These are phyloP conservation scores for Bryoerythrophyllum caledonicum DNA, from an alignment of 225 moss, liverwort and hornwort species.

Conservation along the genomic window DNA sequence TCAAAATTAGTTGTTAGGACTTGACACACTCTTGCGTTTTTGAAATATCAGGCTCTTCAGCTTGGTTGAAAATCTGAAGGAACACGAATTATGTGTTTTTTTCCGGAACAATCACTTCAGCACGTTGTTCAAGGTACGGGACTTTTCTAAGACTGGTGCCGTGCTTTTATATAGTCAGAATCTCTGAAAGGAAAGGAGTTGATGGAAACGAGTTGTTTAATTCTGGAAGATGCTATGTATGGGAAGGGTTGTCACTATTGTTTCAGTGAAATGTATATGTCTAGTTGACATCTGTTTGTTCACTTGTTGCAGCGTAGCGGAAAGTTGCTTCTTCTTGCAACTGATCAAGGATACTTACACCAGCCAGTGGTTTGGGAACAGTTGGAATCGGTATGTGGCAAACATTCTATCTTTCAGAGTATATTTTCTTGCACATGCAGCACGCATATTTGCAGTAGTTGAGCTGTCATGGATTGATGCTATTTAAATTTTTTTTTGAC, in stretches of 20 bases:
- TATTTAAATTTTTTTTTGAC: not conserved
- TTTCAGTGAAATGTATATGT: conserved; percentile 1
- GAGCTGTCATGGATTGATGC: conserved; percentile 2
- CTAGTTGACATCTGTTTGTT: conserved; percentile 4
- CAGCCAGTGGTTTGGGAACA: conserved; percentile 99
- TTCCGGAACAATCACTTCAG: conserved; percentile 99
- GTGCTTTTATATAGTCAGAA: not conserved
- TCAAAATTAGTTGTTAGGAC: not conserved
- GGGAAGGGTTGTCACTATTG: not conserved
- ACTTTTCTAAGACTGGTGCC: conserved; percentile 4
- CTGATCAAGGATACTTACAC: conserved; percentile 94
- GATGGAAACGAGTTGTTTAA: not conserved
- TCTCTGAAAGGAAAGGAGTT: conserved; percentile 11
- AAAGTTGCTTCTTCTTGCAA: conserved; percentile 88
- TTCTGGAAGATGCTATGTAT: conserved; percentile 4
- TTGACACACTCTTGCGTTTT: conserved; percentile 21
- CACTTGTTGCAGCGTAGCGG: conserved; percentile 63
- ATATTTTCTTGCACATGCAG: not conserved
- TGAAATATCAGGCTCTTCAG: conserved; percentile 77
- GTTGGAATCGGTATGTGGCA: conserved; percentile 69
- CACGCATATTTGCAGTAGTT: not conserved
- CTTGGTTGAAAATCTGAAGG: conserved; percentile 85
- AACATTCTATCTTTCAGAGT: conserved; percentile 1
- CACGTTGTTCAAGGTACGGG: conserved; percentile 87
- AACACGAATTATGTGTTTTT: conserved; percentile 87